phyloP scores from a whole-genome alignment of 345 rosid genomes.

The Zanthoxylum bungeanum region DNA sequence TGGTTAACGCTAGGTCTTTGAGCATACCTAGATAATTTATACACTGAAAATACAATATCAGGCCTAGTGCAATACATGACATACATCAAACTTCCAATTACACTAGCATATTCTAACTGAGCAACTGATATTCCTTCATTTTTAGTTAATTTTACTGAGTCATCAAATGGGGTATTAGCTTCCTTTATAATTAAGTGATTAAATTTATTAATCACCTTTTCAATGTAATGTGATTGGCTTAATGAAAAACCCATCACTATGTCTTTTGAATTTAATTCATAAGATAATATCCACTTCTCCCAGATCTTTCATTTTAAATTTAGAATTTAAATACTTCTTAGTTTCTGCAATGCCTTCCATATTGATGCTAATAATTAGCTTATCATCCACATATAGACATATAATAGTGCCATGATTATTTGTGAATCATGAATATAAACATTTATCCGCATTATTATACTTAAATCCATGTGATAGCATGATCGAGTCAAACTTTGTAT shows the following conservation, averaged over 20 bases:
- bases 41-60: too few relatives aligned
- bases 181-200: neutral
- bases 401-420: neutral
- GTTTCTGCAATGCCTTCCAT: too few relatives aligned
- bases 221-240: too few relatives aligned
- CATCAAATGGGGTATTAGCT: neutral
- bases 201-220: too few relatives aligned
- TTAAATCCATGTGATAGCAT: neutral
- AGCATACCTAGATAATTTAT: too few relatives aligned
- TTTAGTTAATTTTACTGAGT: neutral
- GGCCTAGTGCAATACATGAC: too few relatives aligned
- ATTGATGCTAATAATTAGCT: too few relatives aligned
- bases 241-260: neutral
- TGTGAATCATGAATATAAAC: neutral
- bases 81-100: too few relatives aligned
- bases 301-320: neutral
- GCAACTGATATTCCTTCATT: neutral
- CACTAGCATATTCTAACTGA: constrained; percentile 5
- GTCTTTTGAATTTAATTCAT: neutral
- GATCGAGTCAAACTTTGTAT: too few relatives aligned
- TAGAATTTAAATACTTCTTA: neutral
- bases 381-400: neutral
- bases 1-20: neutral
- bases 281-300: neutral
- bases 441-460: neutral